Conservation (phyloP, 2,329 filamentous ascomycete species). For the Chaetothyriales sp. region DNA sequence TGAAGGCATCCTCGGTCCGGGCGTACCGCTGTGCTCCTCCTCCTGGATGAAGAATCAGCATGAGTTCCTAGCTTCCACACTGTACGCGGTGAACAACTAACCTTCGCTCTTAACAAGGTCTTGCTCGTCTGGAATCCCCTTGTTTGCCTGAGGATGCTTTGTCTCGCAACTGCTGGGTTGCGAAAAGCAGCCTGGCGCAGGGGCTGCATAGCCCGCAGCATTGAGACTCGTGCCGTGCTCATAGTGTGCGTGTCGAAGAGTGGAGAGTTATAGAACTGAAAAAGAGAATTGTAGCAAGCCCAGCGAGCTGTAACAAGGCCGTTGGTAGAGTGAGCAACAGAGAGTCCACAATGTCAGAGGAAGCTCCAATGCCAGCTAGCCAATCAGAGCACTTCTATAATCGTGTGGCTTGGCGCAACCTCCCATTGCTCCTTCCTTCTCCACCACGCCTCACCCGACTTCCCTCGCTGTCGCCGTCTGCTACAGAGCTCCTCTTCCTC, state of each 20-base stretch:
- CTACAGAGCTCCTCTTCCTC: conserved; percentile 16
- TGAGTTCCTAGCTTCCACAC: neutral
- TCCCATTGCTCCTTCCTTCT: conserved; percentile 1
- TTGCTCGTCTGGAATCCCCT: conserved; percentile 14
- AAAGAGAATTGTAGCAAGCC: neutral
- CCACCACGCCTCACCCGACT: conserved; percentile 16
- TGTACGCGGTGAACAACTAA: conserved; percentile 1
- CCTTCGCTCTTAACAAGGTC: conserved; percentile 14
- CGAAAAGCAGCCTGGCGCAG: conserved; percentile 15
- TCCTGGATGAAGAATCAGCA: conserved; percentile 32
- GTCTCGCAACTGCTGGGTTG: conserved; percentile 11
- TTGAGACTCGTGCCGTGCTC: conserved; percentile 13
- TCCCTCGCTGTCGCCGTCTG: conserved; percentile 2
- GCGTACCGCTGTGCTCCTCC: conserved; percentile 48
- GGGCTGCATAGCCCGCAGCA: conserved; percentile 9
- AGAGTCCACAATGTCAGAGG: conserved; percentile 4
- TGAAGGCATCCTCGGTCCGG: neutral
- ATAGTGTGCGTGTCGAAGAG: conserved; percentile 9
- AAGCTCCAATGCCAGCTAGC: conserved; percentile 2
- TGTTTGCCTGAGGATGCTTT: conserved; percentile 12
- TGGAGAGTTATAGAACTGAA: conserved; percentile 8
- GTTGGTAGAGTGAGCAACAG: conserved; percentile 5
- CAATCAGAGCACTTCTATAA: conserved; percentile 6
- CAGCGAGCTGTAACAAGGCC: conserved; percentile 2
- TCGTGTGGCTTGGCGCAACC: conserved; percentile 3